Percentiles rank a stretch among this genome's conserved stretches.
These are phyloP conservation scores for Tolypocladium ovalisporum DNA, from an alignment of 2,329 filamentous ascomycete species.

Conservation along the genomic window DNA sequence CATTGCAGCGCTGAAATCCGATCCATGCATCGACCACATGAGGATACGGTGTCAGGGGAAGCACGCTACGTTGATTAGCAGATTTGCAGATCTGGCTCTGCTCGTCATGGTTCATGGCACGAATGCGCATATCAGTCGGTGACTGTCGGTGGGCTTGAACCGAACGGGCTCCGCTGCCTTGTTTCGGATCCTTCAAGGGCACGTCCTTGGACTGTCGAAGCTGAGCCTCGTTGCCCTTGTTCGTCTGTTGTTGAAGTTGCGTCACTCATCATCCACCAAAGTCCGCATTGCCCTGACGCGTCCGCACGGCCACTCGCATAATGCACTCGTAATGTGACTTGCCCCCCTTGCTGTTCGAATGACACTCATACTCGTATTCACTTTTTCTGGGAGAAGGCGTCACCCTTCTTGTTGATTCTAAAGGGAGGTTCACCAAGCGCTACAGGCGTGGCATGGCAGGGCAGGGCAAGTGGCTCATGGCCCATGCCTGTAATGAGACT, in stretches of 20 bases:
- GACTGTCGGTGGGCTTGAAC: not conserved
- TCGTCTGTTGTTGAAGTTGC: not conserved
- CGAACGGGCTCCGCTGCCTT: not conserved
- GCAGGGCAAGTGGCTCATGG: not conserved
- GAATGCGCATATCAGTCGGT: not conserved
- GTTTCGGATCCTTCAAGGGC: not conserved
- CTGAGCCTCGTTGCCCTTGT: not conserved
- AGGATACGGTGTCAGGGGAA: not conserved
- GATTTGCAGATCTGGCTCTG: not conserved
- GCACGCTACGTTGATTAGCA: not conserved
- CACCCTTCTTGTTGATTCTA: not conserved
- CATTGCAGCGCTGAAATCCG: not conserved
- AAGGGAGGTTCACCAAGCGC: not conserved
- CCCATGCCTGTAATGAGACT: not conserved
- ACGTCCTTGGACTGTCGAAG: not conserved
- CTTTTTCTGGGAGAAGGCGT: not conserved
- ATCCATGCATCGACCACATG: not conserved
- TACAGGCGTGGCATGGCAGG: not conserved
- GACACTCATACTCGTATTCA: not conserved
- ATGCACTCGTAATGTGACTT: not conserved
- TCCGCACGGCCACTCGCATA: not conserved
- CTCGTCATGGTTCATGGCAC: not conserved
- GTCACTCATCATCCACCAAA: no score
- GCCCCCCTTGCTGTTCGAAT: not conserved
- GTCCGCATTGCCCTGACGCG: not conserved